phyloP scores from a whole-genome alignment of 176 grass and related monocot species.

The Thalia dealbata region DNA sequence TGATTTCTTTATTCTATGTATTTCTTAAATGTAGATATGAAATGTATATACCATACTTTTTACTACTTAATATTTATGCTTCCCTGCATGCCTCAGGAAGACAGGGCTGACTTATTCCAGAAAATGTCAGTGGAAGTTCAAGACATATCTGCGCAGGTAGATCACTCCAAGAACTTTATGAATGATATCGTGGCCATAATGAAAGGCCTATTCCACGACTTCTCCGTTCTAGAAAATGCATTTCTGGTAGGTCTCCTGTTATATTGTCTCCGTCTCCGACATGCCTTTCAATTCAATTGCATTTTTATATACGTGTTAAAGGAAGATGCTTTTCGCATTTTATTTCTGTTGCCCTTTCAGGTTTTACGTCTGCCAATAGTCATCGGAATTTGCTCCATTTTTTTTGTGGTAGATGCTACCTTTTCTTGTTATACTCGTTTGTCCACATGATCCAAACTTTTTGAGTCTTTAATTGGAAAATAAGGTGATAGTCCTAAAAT shows the following conservation, averaged over 20 bases:
- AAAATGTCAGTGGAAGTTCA: conserved; percentile 31
- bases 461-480: background rate
- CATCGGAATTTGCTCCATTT: too few species aligned
- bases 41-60: background rate
- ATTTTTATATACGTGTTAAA: background rate
- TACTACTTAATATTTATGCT: conserved; percentile 7
- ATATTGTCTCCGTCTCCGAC: too few species aligned
- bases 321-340: background rate
- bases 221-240: conserved; percentile 30
- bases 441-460: background rate
- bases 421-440: background rate
- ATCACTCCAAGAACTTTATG: conserved; percentile 43
- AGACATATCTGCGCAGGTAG: conserved; percentile 33
- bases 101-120: conserved; percentile 10
- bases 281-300: background rate
- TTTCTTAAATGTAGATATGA: background rate
- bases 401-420: background rate
- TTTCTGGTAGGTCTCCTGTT: conserved; percentile 32
- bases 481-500: background rate
- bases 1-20: background rate
- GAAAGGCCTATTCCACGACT: conserved; percentile 47
- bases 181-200: conserved; percentile 52
- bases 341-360: background rate
- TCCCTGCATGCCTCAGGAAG: conserved; percentile 42
- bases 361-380: too few species aligned